Conservation (phyloP, 1,284 basidiomycete species). For the Rhodotorula sp. region DNA sequence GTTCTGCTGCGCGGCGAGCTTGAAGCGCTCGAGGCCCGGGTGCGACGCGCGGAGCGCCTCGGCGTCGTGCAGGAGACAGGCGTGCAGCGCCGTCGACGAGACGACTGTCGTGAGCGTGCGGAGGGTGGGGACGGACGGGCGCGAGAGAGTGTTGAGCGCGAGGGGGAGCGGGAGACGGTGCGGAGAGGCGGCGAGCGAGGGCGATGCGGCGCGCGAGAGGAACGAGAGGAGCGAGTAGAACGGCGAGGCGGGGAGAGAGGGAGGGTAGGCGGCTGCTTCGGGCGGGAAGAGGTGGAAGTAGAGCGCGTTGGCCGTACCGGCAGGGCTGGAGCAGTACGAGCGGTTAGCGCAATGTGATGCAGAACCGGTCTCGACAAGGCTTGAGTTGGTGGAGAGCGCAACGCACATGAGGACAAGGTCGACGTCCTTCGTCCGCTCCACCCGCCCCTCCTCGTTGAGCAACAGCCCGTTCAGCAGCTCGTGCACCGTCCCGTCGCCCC, state of each 20-base stretch:
- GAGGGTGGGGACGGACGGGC: constrained; percentile 56
- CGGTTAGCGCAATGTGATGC: neutral
- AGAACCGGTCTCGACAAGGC: too few species aligned
- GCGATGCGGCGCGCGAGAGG: constrained; percentile 54
- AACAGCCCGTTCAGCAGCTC: constrained; percentile 70
- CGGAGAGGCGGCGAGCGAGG: constrained; percentile 58
- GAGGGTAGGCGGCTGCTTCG: constrained; percentile 56
- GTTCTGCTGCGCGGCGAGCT: constrained; percentile 77
- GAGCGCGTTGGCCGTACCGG: constrained; percentile 94
- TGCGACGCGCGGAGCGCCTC: constrained; percentile 68
- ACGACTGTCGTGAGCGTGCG: constrained; percentile 53
- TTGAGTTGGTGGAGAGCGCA: neutral
- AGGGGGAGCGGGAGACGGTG: constrained; percentile 54
- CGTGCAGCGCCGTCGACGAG: constrained; percentile 70
- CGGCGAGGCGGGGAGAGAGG: neutral
- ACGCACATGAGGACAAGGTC: constrained; percentile 17
- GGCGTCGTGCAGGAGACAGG: constrained; percentile 77
- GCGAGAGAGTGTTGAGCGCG: constrained; percentile 62
- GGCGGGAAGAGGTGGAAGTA: constrained; percentile 62
- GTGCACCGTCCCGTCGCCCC: constrained; percentile 87
- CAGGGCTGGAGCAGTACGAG: constrained; percentile 56
- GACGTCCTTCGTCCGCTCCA: constrained; percentile 40
- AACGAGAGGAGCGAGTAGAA: constrained; percentile 58
- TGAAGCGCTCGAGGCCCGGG: constrained; percentile 81
- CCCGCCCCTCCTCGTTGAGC: constrained; percentile 19